Evolutionary conservation across 805 yeast species (phyloP), one percentile per base, ranked within the genome.

Genomic region (Saccharomyces jurei): DNA sequence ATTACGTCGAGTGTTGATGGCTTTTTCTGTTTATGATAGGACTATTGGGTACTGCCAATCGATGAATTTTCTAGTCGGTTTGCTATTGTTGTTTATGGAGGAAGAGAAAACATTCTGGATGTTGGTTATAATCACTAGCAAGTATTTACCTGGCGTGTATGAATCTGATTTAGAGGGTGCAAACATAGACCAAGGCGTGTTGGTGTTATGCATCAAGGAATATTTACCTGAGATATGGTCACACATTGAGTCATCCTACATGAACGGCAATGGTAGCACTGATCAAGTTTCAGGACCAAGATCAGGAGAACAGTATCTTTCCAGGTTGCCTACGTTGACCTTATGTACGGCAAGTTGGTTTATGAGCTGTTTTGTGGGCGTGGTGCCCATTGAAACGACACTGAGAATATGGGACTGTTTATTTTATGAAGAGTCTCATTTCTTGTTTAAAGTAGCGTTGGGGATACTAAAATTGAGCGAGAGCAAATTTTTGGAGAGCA

Each of bases 261-360:
- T 50, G 11, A 46, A 50, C 30, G 47, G 50, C 32, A 53, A 54
- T 21, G 48, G 49, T n/a, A 27, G 32, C 6, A 48, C 17, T 27
- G 14, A 28, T 8, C 25, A 25, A 8, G 11, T 30, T 3, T 28
- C 50, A 1, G 29, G 10, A 21, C 41, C 50, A 21, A n/a, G 6
- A 21, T 14, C 30, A 2, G 50, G 9, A 4, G 63, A 72, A 30
- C 76, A 79, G 62, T 82, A 86, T 55, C 75, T 92, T 41, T 76
- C 81, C 13, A 83, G 85, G 60, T 71, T 91, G 48, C 98, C 99
- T 1, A 96, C 97, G 2, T 81, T 94, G 5, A 87, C 96, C 1
- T 76, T 94, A 48, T 92, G 96, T 58, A 92, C 98, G 0, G 91
- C 97, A 0, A 84, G 96, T 54, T 94, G 99, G 99, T 94, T 94